These are phyloP conservation scores for Fagopyrum tataricum DNA, from an alignment of 148 eudicot species.

Conservation along the genomic window DNA sequence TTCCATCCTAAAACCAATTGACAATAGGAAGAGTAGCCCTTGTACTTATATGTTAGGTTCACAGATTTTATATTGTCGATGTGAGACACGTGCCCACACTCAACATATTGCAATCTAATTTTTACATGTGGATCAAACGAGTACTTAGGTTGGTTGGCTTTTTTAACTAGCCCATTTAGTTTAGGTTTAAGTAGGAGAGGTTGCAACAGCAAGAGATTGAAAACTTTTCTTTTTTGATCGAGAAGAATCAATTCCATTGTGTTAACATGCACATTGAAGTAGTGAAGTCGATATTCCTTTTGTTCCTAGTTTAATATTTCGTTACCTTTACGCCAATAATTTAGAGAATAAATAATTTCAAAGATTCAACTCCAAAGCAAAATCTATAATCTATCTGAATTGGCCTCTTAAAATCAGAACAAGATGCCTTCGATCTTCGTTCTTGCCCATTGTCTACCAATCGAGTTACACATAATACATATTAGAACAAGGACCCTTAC, in stretches of 20 bases:
- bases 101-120: no score
- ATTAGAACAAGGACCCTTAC: no score
- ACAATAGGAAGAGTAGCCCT: no score
- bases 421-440: conserved; percentile 2
- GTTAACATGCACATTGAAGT: background rate
- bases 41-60: no score
- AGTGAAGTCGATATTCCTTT: background rate
- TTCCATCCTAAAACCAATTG: no score
- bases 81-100: no score
- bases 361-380: conserved; percentile 10
- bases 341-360: background rate
- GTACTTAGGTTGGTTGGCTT: no score
- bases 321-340: background rate
- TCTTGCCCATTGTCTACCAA: background rate
- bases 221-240: background rate
- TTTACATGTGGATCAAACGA: no score
- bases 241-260: conserved; percentile 3
- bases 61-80: no score
- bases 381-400: background rate
- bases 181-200: background rate
- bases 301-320: background rate
- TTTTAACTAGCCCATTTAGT: background rate
- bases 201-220: background rate
- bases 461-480: background rate
- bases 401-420: background rate